Base-by-base conservation (phyloP, 1,284 basidiomycete species). In the Veloboletus limbatus region DNA sequence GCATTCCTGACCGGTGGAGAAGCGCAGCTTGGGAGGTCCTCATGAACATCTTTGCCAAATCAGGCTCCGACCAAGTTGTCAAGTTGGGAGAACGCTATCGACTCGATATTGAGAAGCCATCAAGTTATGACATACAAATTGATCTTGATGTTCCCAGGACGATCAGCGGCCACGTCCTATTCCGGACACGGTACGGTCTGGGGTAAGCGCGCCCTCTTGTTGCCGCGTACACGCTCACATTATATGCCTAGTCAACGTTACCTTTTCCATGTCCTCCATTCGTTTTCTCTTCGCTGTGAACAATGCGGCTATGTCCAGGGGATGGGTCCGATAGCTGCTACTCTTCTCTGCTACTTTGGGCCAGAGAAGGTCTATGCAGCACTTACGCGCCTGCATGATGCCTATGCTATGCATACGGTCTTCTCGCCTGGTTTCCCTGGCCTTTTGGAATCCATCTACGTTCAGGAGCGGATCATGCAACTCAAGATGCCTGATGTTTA, bases 261-360 rank as follows among this genome's bases (percentile, higher is more conserved):
- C 3, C 74, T 97, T 4, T 99, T 99, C 69, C 92, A 94, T 63
- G 93, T 97, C 44, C 75, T 99, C 18, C 96, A 99, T 66, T 84
- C 81, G 35, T 93, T 97, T 62, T 95, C 93, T 8, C 76, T 96
- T 39, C 74, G 77, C 8, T 97, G 95, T 69, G 66, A 73, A 11
- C 75, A 79, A n/a, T 98, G 97, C 57, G 97, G 94, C 3, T 99
- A 99, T 67, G 96, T 96, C 47, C 97, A 99, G 71, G 96, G 97
- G 41, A 99, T 99, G 96, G 96, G 97, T 0, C 92, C 95, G 6
- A 91, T 99, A 43, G 94, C 95, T 0, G 92, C 95, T 0, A 97
- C 94, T 2, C 76, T 99, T 24, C 77, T 99, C 13, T 94, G 90
- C 69, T 98, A 99, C 67, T 89, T 93, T 64, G 85, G 87, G 51